A percentile compares a stretch with the other conserved stretches of the same genome.
phyloP scores from a whole-genome alignment of 2,329 filamentous ascomycete species.

The Aspergillus tubingensis region DNA sequence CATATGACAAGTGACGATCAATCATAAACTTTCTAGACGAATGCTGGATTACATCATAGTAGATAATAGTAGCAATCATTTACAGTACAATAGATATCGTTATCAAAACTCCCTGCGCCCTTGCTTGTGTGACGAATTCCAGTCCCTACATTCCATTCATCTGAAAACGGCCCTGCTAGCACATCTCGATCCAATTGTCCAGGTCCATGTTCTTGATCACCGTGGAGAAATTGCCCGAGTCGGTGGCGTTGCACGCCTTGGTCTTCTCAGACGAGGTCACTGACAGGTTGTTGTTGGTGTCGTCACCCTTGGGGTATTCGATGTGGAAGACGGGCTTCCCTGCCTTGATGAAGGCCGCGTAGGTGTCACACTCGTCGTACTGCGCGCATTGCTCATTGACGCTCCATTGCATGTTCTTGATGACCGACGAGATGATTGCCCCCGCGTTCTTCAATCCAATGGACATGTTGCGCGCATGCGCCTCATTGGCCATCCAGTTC shows the following conservation, averaged over 20 bases:
- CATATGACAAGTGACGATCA: background rate
- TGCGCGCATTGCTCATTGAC: slow-evolving; percentile 71
- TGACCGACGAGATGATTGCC: slow-evolving; percentile 56
- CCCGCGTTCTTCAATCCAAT: slow-evolving; percentile 70
- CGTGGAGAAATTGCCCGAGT: slow-evolving; percentile 59
- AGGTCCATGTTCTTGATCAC: slow-evolving; percentile 67
- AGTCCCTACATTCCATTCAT: background rate
- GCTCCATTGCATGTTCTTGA: slow-evolving; percentile 61
- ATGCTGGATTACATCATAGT: background rate
- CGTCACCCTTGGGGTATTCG: slow-evolving; percentile 63
- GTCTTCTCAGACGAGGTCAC: slow-evolving; percentile 39
- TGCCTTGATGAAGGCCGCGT: slow-evolving; percentile 58
- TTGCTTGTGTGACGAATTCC: background rate
- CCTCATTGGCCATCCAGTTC: slow-evolving; percentile 59
- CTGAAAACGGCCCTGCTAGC: slow-evolving; percentile 28
- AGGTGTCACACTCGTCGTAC: slow-evolving; percentile 61
- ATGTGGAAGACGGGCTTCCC: slow-evolving; percentile 73
- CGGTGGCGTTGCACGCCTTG: slow-evolving; percentile 51
- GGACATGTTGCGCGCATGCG: slow-evolving; percentile 57
- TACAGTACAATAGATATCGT: background rate
- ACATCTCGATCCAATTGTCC: slow-evolving; percentile 64
- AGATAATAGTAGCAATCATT: background rate
- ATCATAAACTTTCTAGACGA: background rate
- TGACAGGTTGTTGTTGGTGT: slow-evolving; percentile 34
- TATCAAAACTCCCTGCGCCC: background rate